These are phyloP conservation scores for Verticillium zaregamsianum DNA, from an alignment of 2,329 filamentous ascomycete genomes.

Conservation along the genomic window DNA sequence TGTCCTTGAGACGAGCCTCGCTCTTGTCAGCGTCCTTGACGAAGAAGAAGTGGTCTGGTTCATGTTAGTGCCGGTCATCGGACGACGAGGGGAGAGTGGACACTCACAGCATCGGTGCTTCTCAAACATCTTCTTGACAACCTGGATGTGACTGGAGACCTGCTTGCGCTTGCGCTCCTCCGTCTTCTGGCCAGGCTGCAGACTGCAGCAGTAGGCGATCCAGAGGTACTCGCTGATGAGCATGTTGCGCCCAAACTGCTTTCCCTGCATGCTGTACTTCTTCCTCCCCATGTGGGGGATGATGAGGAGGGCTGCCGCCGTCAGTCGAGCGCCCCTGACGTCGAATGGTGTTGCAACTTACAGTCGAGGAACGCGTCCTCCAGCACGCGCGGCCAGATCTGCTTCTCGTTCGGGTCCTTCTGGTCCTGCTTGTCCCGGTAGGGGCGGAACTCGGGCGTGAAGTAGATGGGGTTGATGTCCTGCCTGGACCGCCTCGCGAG, in stretches of 20 bases:
- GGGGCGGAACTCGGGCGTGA: slow-evolving; percentile 58
- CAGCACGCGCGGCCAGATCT: slow-evolving; percentile 58
- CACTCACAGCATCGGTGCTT: slow-evolving; percentile 59
- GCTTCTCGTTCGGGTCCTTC: slow-evolving; percentile 58
- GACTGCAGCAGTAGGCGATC: slow-evolving; percentile 42
- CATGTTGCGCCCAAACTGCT: slow-evolving; percentile 65
- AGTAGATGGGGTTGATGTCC: slow-evolving; percentile 55
- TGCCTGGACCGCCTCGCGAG: slow-evolving; percentile 26
- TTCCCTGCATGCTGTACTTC: slow-evolving; percentile 61
- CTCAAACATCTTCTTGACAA: slow-evolving; percentile 63
- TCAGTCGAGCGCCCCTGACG: background rate
- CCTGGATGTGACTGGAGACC: slow-evolving; percentile 68
- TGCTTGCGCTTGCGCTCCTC: slow-evolving; percentile 56
- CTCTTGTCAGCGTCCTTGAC: slow-evolving; percentile 48
- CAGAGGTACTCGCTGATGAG: slow-evolving; percentile 66
- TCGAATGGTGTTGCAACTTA: slow-evolving; percentile 28
- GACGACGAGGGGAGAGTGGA: background rate
- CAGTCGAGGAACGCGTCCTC: slow-evolving; percentile 66
- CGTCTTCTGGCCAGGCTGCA: slow-evolving; percentile 41
- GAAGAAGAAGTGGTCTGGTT: slow-evolving; percentile 56
- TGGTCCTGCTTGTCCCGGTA: slow-evolving; percentile 63
- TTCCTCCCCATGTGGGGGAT: slow-evolving; percentile 64
- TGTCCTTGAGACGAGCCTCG: slow-evolving; percentile 41
- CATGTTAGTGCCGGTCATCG: background rate
- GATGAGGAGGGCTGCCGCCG: slow-evolving; percentile 52